Evolutionary conservation across 2,329 filamentous ascomycete genomes (phyloP).

Genomic region (Ceratocystis huliohia): DNA sequence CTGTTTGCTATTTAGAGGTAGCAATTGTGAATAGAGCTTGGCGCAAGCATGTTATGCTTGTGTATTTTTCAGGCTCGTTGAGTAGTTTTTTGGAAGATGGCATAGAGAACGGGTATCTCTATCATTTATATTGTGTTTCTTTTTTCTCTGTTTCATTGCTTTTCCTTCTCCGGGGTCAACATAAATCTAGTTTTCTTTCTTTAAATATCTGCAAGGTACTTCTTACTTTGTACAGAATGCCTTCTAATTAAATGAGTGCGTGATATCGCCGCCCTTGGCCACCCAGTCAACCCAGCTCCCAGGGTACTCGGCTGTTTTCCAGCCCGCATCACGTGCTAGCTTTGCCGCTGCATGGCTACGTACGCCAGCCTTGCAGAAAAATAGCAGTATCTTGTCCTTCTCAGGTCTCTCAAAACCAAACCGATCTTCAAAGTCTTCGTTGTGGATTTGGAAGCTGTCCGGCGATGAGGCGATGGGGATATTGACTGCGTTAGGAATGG

Average conservation of each 20-base stretch:
- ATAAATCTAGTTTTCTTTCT: not conserved
- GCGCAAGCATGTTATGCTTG: not conserved
- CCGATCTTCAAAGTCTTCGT: conserved; percentile 68
- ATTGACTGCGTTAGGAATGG: conserved; percentile 71
- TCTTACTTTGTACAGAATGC: not conserved
- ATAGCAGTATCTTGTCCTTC: conserved; percentile 51
- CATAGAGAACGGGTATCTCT: not conserved
- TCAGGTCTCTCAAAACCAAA: conserved; percentile 63
- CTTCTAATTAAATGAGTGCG: conserved; percentile 22
- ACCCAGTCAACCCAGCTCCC: conserved; percentile 79
- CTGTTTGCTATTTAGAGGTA: not conserved
- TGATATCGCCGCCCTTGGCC: conserved; percentile 46
- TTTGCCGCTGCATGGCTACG: conserved; percentile 64
- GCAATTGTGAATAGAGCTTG: not conserved
- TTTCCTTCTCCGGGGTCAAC: not conserved
- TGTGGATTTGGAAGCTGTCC: conserved; percentile 63
- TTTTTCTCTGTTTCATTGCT: not conserved
- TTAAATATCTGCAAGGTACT: not conserved
- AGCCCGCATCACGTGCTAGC: conserved; percentile 66
- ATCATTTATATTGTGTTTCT: not conserved
- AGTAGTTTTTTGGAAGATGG: not conserved
- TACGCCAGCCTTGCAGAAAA: conserved; percentile 90
- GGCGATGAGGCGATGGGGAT: conserved; percentile 66
- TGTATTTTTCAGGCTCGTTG: not conserved
- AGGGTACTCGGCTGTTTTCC: conserved; percentile 59